Evolutionary conservation across 177 flowering plant species (phyloP), one percentile per base, ranked within the genome.

Genomic region (Vitis hybrid): DNA sequence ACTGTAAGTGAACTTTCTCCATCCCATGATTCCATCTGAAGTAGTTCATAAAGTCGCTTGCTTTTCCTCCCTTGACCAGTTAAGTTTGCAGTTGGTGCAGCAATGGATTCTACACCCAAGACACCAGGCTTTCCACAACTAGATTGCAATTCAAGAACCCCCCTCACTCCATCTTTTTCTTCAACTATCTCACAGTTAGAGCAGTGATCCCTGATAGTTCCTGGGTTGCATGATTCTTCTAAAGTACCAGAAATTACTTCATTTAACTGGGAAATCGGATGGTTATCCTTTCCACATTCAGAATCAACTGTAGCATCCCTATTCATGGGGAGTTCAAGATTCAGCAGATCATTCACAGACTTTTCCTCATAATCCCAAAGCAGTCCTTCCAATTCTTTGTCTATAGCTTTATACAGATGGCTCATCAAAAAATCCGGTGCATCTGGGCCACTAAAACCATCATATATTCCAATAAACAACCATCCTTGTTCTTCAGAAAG

Each of bases 401-500:
- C 78, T 58, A 81, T 72, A 19, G 83, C 81, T 64, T 68, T 66
- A 61, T 81, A 81, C 19, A 81, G 85, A 68, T 84, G 68, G 56
- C 78, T 71, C 80, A 84, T 78, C 62, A 84, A 70, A 71, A 81
- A 83, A 68, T 83, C 87, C 4, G 87, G 83, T 8, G 85, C 87
- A 74, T 84, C 87, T 12, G 87, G 87, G 3, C 87, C 87, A 70
- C 78, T 84, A 66, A 84, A 84, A 11, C 86, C 86, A 73, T 83
- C 86, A 70, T 83, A 83, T 57, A 83, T 83, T 49, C 86, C 86
- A 50, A 84, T 73, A 74, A 81, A 84, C 70, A 84, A 65, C 87
- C 84, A 80, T 32, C 86, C 84, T 52, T 83, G 84, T 49, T 83
- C 86, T 73, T 88, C 91, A 32, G 88, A 88, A 62, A 88, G 73